Evolutionary conservation across 768 basidiomycete species (phyloP), one percentile per base, ranked within the genome.

Genomic region (Daedaleopsis nitida): DNA sequence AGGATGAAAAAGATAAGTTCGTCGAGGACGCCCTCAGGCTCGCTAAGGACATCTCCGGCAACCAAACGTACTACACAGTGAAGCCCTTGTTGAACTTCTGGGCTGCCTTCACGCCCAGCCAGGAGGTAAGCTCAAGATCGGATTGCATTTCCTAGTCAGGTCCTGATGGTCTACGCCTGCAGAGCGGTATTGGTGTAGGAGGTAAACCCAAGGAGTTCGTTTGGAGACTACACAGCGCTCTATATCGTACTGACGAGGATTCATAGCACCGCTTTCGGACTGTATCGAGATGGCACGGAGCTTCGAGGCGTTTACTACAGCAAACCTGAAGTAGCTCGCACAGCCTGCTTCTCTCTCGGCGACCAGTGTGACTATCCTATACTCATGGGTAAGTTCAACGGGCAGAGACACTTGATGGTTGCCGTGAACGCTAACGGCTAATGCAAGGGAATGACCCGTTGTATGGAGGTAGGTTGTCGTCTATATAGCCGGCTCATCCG

Each of bases 281-380:
- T 92, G 10, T 93, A 89, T 72, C 83, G 91, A 43, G 82, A 87
- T 60, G 91, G 90, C 2, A 92, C 89, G 1, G 89, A 92, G 69
- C 78, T 93, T 17, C 77, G 91, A 62, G 91, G 75, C 0, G 81
- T 93, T 16, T 91, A 88, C 66, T 90, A 88, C 65, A 81, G 79
- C 50, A 83, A 87, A 51, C 86, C 85, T 3, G 81, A 86, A 52
- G 83, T 85, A 14, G 91, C 88, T 12, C 76, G 79, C 38, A 83
- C 84, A n/a, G 86, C 91, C 9, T 92, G 91, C 65, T 72, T 77
- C 17, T 85, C 84, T 12, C 72, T 92, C 42, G 84, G 83, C 14
- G 75, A 80, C 54, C 81, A 82, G 68, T 91, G 91, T 63, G 83
- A 92, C 73, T 91, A 87, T 70, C 88, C 89, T 2, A 88, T 93